phyloP scores from a whole-genome alignment of 1,284 basidiomycete species.

The Cutaneotrichosporon mucoides region DNA sequence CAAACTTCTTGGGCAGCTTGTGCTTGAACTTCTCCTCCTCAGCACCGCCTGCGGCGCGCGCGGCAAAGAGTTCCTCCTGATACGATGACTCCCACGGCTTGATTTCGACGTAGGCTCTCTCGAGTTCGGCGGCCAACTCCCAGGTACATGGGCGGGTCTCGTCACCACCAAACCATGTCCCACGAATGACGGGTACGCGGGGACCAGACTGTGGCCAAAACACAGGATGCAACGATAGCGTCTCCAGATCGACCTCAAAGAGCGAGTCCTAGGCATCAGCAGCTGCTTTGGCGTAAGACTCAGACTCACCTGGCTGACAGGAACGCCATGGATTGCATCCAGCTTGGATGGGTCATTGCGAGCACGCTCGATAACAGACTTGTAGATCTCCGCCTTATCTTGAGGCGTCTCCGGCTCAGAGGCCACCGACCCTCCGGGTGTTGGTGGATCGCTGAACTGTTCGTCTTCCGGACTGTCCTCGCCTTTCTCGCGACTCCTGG shows the following conservation, averaged over 20 bases:
- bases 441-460: background rate
- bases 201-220: conserved; percentile 55
- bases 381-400: conserved; percentile 22
- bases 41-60: conserved; percentile 50
- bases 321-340: conserved; percentile 44
- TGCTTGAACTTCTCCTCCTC: conserved; percentile 56
- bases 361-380: conserved; percentile 29
- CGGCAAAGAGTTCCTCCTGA: conserved; percentile 52
- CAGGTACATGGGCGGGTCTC: conserved; percentile 51
- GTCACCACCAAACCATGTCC: conserved; percentile 54
- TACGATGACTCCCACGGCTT: conserved; percentile 53
- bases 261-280: conserved; percentile 44
- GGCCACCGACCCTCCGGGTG: background rate
- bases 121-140: conserved; percentile 54
- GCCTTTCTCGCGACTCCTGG: conserved; percentile 49
- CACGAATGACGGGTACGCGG: conserved; percentile 52
- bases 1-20: conserved; percentile 44
- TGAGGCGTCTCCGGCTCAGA: background rate
- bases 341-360: conserved; percentile 35
- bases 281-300: fast-evolving
- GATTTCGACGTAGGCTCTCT: conserved; percentile 50
- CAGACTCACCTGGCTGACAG: conserved; percentile 46
- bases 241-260: conserved; percentile 46
- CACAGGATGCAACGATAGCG: conserved; percentile 51
- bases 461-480: conserved; percentile 20